Base-by-base conservation (phyloP, 768 basidiomycete genomes). In the Cyclocybe cylindracea region DNA sequence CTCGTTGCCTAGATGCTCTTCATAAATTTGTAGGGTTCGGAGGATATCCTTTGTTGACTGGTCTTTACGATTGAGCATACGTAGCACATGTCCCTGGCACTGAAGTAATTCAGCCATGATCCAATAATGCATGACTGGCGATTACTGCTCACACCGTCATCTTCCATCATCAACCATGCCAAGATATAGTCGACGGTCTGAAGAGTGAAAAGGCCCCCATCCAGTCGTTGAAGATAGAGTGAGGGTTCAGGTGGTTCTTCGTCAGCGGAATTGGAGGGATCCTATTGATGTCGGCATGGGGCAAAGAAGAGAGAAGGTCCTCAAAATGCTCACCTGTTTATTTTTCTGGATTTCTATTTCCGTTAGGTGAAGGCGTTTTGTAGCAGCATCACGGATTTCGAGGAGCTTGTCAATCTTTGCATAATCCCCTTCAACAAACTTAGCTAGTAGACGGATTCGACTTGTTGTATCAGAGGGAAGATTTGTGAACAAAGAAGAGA, bases 121-220 rank as follows among this genome's bases (percentile, higher is more conserved):
- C 16, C 47, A 37, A 29, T 42, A 41, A 45, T 19, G 41, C 19
- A 42, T 46, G 34, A 34, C 19, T 34, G 7, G 29, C 14, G 39
- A 39, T 54, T 10, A 53, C 0, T 4, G 70, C 90, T 50, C 72
- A 97, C 97, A 35, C 96, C 97, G 61, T 98, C 96, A 60, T 98
- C 96, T 70, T 99, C 97, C 94, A 98, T 95, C 49, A 85, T 80
- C 24, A 98, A 70, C 97, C 97, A 99, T 5, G 90, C 94, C 36
- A 98, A 70, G 53, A 98, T 89, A 60, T 95, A 98, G 67, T 98
- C 96, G 37, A 93, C 82, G 13, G 87, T 93, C 62, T 98, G 96
- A 7, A 98, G 69, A 1, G 87, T 89, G 64, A 90, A 94, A 39
- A 97, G 70, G 0, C 97, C 97, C 2, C 86, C 85, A 51, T 97